Conservation (phyloP, 495 filamentous ascomycete genomes). For the Aspergillus hancockii region DNA sequence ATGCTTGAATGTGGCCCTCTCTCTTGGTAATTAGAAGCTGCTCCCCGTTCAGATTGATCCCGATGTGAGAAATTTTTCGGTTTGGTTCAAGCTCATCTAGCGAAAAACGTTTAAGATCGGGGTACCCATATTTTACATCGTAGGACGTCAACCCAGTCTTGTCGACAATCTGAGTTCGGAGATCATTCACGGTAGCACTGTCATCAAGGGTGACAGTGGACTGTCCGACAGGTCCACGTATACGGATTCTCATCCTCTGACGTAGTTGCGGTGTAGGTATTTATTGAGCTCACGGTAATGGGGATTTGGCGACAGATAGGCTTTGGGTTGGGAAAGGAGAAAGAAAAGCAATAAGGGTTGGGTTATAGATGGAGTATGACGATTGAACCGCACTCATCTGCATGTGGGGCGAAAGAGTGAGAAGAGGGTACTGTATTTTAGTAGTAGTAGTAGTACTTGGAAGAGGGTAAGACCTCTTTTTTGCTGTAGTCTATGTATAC, state of each 20-base stretch:
- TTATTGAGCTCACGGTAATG: neutral
- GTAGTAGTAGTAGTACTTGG: neutral
- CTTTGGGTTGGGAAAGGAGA: neutral
- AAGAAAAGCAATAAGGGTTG: neutral
- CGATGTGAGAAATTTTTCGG: constrained; percentile 53
- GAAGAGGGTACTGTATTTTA: neutral
- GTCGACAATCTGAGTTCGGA: constrained; percentile 56
- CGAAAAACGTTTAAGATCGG: constrained; percentile 65
- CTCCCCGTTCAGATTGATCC: constrained; percentile 76
- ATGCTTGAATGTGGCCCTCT: constrained; percentile 28
- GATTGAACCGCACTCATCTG: neutral
- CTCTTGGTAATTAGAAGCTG: constrained; percentile 68
- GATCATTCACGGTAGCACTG: constrained; percentile 62
- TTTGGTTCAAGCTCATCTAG: constrained; percentile 50
- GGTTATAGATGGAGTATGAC: neutral
- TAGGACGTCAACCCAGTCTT: constrained; percentile 55
- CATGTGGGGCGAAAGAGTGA: neutral
- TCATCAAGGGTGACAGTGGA: constrained; percentile 65
- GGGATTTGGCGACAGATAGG: neutral
- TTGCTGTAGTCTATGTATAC: too few species aligned
- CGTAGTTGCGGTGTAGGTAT: neutral
- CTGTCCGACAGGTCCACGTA: constrained; percentile 63
- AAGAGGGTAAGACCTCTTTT: neutral
- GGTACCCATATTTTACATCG: constrained; percentile 87
- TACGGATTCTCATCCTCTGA: constrained; percentile 58